Percentiles rank a stretch among this genome's conserved stretches.
These are phyloP conservation scores for Butyriboletus loyo DNA, from an alignment of 768 basidiomycete species.

Conservation along the genomic window DNA sequence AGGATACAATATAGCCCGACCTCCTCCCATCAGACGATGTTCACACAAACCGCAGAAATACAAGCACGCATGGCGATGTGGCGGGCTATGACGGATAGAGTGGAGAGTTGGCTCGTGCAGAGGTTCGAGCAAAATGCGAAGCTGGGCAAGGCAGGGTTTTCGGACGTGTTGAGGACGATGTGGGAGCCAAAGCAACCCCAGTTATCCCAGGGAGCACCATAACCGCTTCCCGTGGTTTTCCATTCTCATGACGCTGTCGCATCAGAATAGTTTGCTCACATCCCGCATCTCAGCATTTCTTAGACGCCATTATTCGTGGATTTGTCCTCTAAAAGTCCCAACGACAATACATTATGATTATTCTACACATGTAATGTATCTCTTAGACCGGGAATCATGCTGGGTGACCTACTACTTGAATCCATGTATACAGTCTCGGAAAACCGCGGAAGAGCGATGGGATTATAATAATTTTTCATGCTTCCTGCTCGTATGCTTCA, in stretches of 20 bases:
- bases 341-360: slow-evolving; percentile 31
- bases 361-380: slow-evolving; percentile 22
- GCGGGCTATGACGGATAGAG: slow-evolving; percentile 74
- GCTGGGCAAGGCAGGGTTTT: slow-evolving; percentile 84
- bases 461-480: slow-evolving; percentile 24
- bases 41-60: slow-evolving; percentile 89
- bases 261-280: slow-evolving; percentile 5
- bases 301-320: slow-evolving; percentile 27
- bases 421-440: background rate
- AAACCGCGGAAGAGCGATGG: background rate
- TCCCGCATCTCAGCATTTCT: slow-evolving; percentile 7
- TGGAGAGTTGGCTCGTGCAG: slow-evolving; percentile 85
- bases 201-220: slow-evolving; percentile 31
- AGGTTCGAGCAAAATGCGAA: slow-evolving; percentile 92
- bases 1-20: slow-evolving; percentile 81
- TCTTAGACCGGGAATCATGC: slow-evolving; percentile 4
- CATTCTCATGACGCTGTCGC: slow-evolving; percentile 3
- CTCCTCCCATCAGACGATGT: slow-evolving; percentile 61
- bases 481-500: slow-evolving; percentile 73
- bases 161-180: slow-evolving; percentile 77
- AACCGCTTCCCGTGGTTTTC: slow-evolving; percentile 7
- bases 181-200: slow-evolving; percentile 68
- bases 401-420: background rate
- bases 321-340: slow-evolving; percentile 23
- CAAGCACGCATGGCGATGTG: slow-evolving; percentile 79